These are phyloP conservation scores for Condylostoma magnum DNA, from an alignment of 169 alveolate genomes.

Conservation along the genomic window DNA sequence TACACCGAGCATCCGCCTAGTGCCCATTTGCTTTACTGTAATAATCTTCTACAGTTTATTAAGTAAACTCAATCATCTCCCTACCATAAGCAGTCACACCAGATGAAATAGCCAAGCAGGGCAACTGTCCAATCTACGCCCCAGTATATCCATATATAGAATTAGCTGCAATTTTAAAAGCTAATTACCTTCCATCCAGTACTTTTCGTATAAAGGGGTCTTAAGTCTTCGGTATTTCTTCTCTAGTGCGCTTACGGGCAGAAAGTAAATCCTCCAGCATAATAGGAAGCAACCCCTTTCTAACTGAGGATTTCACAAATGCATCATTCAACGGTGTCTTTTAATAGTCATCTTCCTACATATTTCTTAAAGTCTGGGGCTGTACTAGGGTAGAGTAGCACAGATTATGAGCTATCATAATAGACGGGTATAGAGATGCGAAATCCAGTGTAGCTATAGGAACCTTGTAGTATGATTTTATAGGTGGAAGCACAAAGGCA, in stretches of 20 bases:
- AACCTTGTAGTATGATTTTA: constrained; percentile 92
- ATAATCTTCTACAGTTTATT: constrained; percentile 73
- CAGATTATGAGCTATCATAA: constrained; percentile 99
- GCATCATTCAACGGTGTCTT: constrained; percentile 47
- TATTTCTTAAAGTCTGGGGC: constrained; percentile 51
- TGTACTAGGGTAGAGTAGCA: constrained; percentile 96
- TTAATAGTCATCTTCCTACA: constrained; percentile 48
- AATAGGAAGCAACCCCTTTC: constrained; percentile 95
- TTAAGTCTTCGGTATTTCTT: constrained; percentile 86
- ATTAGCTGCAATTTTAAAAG: constrained; percentile 98
- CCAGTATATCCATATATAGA: constrained; percentile 99
- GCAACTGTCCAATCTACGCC: constrained; percentile 96
- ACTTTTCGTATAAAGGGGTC: constrained; percentile 94
- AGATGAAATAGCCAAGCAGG: constrained; percentile 95
- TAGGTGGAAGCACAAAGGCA: constrained; percentile 95
- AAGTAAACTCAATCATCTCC: constrained; percentile 93
- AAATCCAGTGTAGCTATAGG: constrained; percentile 99
- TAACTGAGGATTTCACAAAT: constrained; percentile 40
- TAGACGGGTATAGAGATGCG: constrained; percentile 99
- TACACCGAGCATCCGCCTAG: constrained; percentile 89
- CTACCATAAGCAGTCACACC: constrained; percentile 97
- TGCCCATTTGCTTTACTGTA: constrained; percentile 90
- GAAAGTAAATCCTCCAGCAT: constrained; percentile 95
- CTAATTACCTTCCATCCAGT: constrained; percentile 98
- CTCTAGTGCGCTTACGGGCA: constrained; percentile 95